Evolutionary conservation across 192 early-diverging fungal genomes (phyloP).

Genomic region (Paraglomus occultum): DNA sequence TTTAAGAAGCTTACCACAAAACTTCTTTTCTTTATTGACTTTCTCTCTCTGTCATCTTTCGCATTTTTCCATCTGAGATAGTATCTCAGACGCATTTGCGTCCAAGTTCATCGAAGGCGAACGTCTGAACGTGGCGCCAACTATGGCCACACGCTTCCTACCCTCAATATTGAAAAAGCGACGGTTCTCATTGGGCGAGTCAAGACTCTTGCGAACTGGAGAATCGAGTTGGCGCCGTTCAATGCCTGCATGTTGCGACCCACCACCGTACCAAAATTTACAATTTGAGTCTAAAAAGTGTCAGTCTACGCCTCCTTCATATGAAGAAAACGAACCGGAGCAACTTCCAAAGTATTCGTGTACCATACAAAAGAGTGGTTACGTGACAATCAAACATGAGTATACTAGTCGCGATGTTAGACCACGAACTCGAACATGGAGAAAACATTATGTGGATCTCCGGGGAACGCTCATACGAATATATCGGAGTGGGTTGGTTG

Average conservation of each 20-base stretch:
- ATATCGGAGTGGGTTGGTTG: slow-evolving; percentile 29
- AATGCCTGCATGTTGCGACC: background rate
- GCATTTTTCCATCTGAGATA: too few relatives aligned
- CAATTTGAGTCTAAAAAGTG: background rate
- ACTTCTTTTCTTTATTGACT: too few relatives aligned
- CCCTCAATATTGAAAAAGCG: too few relatives aligned
- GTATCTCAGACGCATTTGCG: too few relatives aligned
- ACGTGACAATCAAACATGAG: slow-evolving; percentile 37
- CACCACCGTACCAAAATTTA: background rate
- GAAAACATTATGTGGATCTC: slow-evolving; percentile 34
- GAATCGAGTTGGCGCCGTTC: slow-evolving; percentile 11
- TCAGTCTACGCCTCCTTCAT: background rate
- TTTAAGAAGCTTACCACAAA: too few relatives aligned
- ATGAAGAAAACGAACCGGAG: slow-evolving; percentile 38
- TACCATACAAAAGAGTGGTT: slow-evolving; percentile 33
- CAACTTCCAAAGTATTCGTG: slow-evolving; percentile 40
- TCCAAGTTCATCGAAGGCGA: too few relatives aligned
- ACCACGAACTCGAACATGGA: slow-evolving; percentile 40
- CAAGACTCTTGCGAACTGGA: too few relatives aligned
- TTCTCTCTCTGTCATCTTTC: too few relatives aligned
- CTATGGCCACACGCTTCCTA: too few relatives aligned
- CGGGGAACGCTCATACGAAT: slow-evolving; percentile 35
- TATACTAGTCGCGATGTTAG: slow-evolving; percentile 10
- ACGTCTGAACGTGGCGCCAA: too few relatives aligned
- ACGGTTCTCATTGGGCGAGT: too few relatives aligned